phyloP scores from a whole-genome alignment of 345 rosid genomes.

The Toxicodendron radicans region DNA sequence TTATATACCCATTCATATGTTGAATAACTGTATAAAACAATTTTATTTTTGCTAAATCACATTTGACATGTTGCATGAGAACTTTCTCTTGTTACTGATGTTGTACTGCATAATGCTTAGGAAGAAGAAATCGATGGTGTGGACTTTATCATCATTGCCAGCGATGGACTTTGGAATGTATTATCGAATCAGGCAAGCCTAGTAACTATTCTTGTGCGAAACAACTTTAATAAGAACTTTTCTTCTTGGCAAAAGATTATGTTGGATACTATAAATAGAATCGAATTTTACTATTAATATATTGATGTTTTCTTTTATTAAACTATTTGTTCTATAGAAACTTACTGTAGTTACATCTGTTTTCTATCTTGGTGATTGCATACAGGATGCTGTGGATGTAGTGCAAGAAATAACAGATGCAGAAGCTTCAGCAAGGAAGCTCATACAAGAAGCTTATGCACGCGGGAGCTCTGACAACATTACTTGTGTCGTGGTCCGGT shows the following conservation, averaged over 20 bases:
- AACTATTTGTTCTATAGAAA: not conserved
- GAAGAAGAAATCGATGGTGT: slow-evolving; percentile 51
- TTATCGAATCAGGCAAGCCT: slow-evolving; percentile 46
- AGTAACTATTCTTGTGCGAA: not conserved
- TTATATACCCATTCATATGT: not conserved
- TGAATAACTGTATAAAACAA: not conserved
- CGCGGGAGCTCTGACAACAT: slow-evolving; percentile 57
- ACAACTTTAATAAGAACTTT: not conserved
- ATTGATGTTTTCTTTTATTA: not conserved
- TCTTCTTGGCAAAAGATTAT: not conserved
- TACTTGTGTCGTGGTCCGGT: slow-evolving; percentile 46
- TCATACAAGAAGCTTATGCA: slow-evolving; percentile 43
- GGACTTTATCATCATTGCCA: slow-evolving; percentile 56
- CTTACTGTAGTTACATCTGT: not conserved
- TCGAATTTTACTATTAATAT: not conserved
- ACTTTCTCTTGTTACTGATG: slow-evolving; percentile 12
- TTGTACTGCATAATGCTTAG: slow-evolving; percentile 27
- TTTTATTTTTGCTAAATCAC: not conserved
- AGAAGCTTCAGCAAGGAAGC: slow-evolving; percentile 48
- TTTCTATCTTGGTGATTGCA: not conserved
- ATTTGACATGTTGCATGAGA: not conserved
- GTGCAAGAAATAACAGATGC: slow-evolving; percentile 40
- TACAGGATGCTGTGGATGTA: slow-evolving; percentile 47
- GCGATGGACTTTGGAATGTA: slow-evolving; percentile 70
- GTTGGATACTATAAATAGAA: not conserved